phyloP scores from a whole-genome alignment of 2,329 filamentous ascomycete genomes.

The Fusarium sp. region DNA sequence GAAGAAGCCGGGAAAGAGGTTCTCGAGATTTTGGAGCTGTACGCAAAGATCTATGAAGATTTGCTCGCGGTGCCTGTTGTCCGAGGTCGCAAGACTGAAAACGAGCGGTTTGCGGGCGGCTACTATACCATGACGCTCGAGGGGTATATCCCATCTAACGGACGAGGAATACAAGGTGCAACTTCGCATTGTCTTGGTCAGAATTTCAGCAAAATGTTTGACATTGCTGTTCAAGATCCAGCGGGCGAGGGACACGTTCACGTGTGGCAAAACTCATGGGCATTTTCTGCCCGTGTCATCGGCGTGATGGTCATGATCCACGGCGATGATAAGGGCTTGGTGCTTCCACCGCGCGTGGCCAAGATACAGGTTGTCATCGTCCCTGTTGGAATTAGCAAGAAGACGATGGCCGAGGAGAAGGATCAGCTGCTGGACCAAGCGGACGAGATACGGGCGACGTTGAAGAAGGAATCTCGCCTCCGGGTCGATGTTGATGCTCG shows the following conservation, averaged over 20 bases:
- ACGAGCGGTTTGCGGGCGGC: constrained; percentile 97
- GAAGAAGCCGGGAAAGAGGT: constrained; percentile 86
- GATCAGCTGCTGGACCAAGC: constrained; percentile 75
- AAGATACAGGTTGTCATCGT: constrained; percentile 89
- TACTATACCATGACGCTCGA: constrained; percentile 97
- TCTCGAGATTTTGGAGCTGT: constrained; percentile 90
- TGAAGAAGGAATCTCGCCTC: constrained; percentile 76
- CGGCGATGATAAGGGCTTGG: constrained; percentile 93
- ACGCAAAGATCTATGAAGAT: constrained; percentile 92
- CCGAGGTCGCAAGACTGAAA: constrained; percentile 93
- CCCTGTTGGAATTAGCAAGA: constrained; percentile 92
- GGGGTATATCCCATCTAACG: constrained; percentile 95
- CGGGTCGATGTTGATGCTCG: constrained; percentile 85
- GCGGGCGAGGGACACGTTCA: constrained; percentile 82
- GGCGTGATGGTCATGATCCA: constrained; percentile 99
- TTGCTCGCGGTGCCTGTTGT: constrained; percentile 95
- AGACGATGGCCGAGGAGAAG: constrained; percentile 82
- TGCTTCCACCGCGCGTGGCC: constrained; percentile 90
- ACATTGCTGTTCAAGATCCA: constrained; percentile 96
- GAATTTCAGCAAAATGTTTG: constrained; percentile 99
- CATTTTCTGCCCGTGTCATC: constrained; percentile 94
- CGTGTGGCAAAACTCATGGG: constrained; percentile 99
- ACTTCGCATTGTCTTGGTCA: constrained; percentile 96
- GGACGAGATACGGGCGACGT: constrained; percentile 74
- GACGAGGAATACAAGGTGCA: constrained; percentile 94